phyloP scores from a whole-genome alignment of 805 yeast genomes.

The Candida montana region DNA sequence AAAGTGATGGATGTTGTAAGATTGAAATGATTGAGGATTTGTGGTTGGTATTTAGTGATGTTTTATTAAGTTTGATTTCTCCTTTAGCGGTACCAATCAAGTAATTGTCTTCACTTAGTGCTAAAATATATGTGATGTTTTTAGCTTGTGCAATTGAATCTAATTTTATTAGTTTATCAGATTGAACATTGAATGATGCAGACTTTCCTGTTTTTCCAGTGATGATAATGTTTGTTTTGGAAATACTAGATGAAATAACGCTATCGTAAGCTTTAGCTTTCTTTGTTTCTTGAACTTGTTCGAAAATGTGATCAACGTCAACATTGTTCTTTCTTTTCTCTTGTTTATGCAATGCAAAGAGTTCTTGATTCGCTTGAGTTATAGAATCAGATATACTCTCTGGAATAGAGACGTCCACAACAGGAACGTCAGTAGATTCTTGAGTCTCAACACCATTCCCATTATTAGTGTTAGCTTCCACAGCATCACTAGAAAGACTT shows the following conservation, averaged over 20 bases:
- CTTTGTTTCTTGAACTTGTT: constrained; percentile 1
- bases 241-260: constrained; percentile 1
- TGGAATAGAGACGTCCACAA: constrained; percentile 7
- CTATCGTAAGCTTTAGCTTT: constrained; percentile 17
- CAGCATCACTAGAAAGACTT: constrained; percentile 29
- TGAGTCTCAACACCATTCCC: background rate
- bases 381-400: constrained; percentile 7
- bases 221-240: constrained; percentile 7
- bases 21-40: constrained; percentile 19
- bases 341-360: constrained; percentile 19
- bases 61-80: constrained; percentile 10
- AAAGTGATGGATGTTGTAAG: constrained; percentile 31
- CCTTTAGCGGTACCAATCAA: constrained; percentile 17
- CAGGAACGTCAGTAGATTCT: constrained; percentile 1
- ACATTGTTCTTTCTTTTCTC: constrained; percentile 20
- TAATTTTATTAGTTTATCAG: constrained; percentile 10
- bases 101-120: constrained; percentile 4
- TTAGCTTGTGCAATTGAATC: constrained; percentile 11
- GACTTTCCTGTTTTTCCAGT: constrained; percentile 18
- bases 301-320: constrained; percentile 8
- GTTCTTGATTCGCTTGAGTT: constrained; percentile 12
- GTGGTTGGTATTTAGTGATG: constrained; percentile 7
- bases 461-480: background rate
- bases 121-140: constrained; percentile 11
- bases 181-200: constrained; percentile 7